Conservation (phyloP, 495 filamentous ascomycete species). For the Hamigera avellanea region DNA sequence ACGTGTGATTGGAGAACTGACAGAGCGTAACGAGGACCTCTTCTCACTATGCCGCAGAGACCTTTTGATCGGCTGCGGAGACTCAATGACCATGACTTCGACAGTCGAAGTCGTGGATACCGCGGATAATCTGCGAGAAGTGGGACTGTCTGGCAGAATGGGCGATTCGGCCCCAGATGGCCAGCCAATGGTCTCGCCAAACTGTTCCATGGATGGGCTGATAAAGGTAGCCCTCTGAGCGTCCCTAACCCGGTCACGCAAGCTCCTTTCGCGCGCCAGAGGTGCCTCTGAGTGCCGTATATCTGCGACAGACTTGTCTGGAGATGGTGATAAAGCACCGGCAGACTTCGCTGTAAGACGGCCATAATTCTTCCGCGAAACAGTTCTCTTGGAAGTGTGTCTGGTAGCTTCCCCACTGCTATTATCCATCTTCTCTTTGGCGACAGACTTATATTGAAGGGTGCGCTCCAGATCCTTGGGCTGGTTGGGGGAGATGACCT, state of each 20-base stretch:
- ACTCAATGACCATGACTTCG: slow-evolving; percentile 59
- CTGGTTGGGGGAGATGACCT: neutral
- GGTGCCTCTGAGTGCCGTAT: too few species aligned
- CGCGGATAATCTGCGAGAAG: slow-evolving; percentile 39
- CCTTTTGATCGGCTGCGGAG: slow-evolving; percentile 36
- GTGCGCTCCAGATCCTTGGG: too few species aligned
- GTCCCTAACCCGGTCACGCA: slow-evolving; percentile 25
- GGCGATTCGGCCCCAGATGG: slow-evolving; percentile 17
- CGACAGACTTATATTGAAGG: neutral
- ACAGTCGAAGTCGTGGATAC: slow-evolving; percentile 60
- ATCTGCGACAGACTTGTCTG: neutral
- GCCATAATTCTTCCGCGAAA: too few species aligned
- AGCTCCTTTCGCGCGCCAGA: slow-evolving; percentile 9
- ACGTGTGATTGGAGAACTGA: slow-evolving; percentile 30
- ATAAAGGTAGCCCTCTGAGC: slow-evolving; percentile 9
- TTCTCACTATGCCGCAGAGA: slow-evolving; percentile 61
- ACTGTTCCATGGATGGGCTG: slow-evolving; percentile 25
- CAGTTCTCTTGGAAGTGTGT: too few species aligned
- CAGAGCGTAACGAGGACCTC: slow-evolving; percentile 45
- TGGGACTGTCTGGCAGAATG: slow-evolving; percentile 18
- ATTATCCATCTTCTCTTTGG: neutral
- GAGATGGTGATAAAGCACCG: too few species aligned
- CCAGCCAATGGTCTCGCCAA: slow-evolving; percentile 32
- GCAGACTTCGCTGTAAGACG: too few species aligned
- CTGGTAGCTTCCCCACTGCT: neutral